Base-by-base conservation (phyloP, 768 basidiomycete genomes). In the Pisolithus sp. region DNA sequence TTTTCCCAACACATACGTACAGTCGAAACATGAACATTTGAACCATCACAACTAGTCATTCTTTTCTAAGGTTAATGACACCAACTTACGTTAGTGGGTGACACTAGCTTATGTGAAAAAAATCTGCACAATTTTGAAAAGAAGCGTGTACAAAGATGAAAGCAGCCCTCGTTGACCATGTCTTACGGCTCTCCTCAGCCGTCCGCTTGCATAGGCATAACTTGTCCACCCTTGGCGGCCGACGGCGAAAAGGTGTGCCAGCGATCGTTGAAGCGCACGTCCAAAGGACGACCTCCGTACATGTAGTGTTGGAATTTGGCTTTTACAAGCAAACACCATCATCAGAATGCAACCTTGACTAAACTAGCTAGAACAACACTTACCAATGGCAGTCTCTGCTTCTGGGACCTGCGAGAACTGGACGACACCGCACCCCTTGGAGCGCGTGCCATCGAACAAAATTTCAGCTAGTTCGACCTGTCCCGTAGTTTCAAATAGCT, bases 401-500 rank as follows among this genome's bases (percentile, higher is more conserved):
- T 97, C 94, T 6, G 75, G 65, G 21, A 89, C 81, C 61, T 89
- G 86, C 24, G 83, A 79, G 65, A 99, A 97, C 67, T 98, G 94
- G 12, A 97, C 94, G 42, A 99, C 89, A 62, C 95, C 95, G 53
- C 87, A 85, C 13, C 95, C 95, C 68, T 96, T 96, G 46, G 89
- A 92, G 49, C 96, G 83, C 0, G 87, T 84, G 15, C 90, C 89
- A 60, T 97, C 94, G 60, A 88, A 93, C 44, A 99, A 69, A 57
- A 97, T 95, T 70, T 99, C 95, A 2, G 95, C 95, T 31, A 92
- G 74, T 62, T 93, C 89, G 36, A 99, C 95, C 58, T 87, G 86
- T 9, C 94, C 95, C 0, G 94, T 96, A 31, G 95, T 99, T 74
- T 97, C 94, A 61, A 99, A 99, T 18, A 99, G 71, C 71, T 99